Percentiles rank a stretch among this genome's conserved stretches.
Conservation (phyloP, 2,329 filamentous ascomycete species). For the Alternaria sp. region DNA sequence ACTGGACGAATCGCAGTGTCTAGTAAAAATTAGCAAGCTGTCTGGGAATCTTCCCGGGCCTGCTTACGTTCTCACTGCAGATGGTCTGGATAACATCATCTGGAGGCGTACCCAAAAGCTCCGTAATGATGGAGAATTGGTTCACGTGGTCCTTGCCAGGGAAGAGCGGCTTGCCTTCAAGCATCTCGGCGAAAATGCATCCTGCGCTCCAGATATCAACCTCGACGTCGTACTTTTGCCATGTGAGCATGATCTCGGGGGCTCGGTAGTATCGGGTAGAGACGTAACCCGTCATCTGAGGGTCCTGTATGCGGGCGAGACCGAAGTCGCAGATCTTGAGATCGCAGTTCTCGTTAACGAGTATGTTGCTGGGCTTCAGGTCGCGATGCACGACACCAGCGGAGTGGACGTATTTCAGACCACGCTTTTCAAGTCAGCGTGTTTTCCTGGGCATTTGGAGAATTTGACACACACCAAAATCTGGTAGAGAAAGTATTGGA, state of each 20-base stretch:
- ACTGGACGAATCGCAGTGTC: slow-evolving; percentile 97
- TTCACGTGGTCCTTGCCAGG: slow-evolving; percentile 99
- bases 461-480: slow-evolving; percentile 76
- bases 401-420: slow-evolving; percentile 98
- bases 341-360: slow-evolving; percentile 99
- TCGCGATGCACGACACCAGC: slow-evolving; percentile 97
- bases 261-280: slow-evolving; percentile 98
- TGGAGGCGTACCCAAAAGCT: slow-evolving; percentile 92
- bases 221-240: slow-evolving; percentile 99
- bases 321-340: slow-evolving; percentile 99
- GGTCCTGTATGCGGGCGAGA: slow-evolving; percentile 95
- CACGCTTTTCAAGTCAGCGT: slow-evolving; percentile 69
- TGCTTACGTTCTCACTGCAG: slow-evolving; percentile 88
- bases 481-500: slow-evolving; percentile 99
- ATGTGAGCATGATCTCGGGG: slow-evolving; percentile 99
- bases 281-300: slow-evolving; percentile 99
- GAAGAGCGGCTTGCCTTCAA: slow-evolving; percentile 97
- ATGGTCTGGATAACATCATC: slow-evolving; percentile 99
- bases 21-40: slow-evolving; percentile 52
- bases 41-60: no score
- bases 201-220: slow-evolving; percentile 99
- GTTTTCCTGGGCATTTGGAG: slow-evolving; percentile 65
- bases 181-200: slow-evolving; percentile 99
- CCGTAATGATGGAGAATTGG: slow-evolving; percentile 99
- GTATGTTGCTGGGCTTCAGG: slow-evolving; percentile 97